Base-by-base conservation (phyloP, 2,329 filamentous ascomycete genomes). In the Xylaria sp. region DNA sequence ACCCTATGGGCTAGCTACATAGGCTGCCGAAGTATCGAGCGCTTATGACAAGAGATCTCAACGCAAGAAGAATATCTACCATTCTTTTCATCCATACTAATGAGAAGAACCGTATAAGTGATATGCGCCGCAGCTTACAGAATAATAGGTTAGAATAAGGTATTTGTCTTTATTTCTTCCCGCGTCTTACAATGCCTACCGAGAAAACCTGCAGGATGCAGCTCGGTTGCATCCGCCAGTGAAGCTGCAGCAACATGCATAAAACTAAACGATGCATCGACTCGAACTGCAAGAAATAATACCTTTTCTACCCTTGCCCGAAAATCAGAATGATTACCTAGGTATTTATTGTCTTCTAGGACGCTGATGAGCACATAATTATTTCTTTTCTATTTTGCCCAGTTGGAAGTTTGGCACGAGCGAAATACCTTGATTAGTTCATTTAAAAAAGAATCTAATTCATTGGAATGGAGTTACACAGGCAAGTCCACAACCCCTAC, bases 211-310 rank as follows among this genome's bases (percentile, higher is more conserved):
- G 65, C 65, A 63, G 55, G 37, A 70, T 65, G 68, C 68, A 48
- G 60, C 56, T 63, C 44, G 65, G 68, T 65, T 64, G 68, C 52
- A 70, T 67, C 61, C 64, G 60, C 65, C 67, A 67, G 39, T 51
- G 55, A 64, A 48, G 34, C 59, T 28, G 34, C 59, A 55, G 54
- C 54, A 55, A 34, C 55, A 62, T 68, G 56, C 66, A 68, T 28
- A 25, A 15, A n/a, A 23, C 3, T 23, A 48, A 44, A 48, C n/a
- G n/a, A 9, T 18, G 31, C 52, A 56, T 18, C 44, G 15, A 58
- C 51, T 56, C 54, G 31, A 58, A 20, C n/a, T 44, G 44, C 34
- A 44, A 31, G 3, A 3, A 25, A 25, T 25, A 25, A 25, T 25
- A 25, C 23, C 23, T 25, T 25, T 25, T 1, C 23, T 25, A 25